Evolutionary conservation across 176 grass and related monocot genomes (phyloP).

Genomic region (Musa beccarii): DNA sequence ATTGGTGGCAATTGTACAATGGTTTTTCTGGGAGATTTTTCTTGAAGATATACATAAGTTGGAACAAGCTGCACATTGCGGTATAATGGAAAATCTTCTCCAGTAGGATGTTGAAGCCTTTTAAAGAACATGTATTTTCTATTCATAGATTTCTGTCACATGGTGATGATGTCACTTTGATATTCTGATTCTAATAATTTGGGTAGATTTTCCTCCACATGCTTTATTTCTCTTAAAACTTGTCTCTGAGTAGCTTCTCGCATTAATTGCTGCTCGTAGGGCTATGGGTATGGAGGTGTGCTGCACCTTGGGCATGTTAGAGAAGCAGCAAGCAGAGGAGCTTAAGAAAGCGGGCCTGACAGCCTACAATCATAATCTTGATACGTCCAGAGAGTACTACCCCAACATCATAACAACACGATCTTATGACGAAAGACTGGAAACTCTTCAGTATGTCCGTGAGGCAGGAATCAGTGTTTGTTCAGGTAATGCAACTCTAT

Average conservation of each 20-base stretch:
- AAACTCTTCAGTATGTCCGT: conserved; percentile 77
- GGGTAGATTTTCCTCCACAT: not conserved
- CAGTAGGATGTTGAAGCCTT: no score
- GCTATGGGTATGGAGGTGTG: conserved; percentile 98
- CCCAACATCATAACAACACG: conserved; percentile 96
- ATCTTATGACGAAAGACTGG: conserved; percentile 86
- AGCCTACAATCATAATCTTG: conserved; percentile 98
- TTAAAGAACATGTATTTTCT: no score
- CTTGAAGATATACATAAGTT: no score
- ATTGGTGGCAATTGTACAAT: not conserved
- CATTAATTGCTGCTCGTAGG: conserved; percentile 26
- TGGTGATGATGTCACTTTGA: not conserved
- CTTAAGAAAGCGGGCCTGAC: conserved; percentile 98
- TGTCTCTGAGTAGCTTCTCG: not conserved
- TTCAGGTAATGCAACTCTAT: conserved; percentile 43
- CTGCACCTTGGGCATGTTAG: conserved; percentile 97
- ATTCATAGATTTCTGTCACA: no score
- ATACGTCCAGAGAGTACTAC: conserved; percentile 99
- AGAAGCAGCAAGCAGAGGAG: conserved; percentile 88
- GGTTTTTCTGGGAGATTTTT: no score
- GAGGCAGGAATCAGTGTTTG: conserved; percentile 91
- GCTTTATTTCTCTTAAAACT: not conserved
- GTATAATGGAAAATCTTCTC: no score
- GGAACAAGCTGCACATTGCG: no score
- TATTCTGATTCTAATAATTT: not conserved